A percentile compares a stretch with the other conserved stretches of the same genome.
Evolutionary conservation across 1,284 basidiomycete species (phyloP).

Genomic region (Irpex sp.): DNA sequence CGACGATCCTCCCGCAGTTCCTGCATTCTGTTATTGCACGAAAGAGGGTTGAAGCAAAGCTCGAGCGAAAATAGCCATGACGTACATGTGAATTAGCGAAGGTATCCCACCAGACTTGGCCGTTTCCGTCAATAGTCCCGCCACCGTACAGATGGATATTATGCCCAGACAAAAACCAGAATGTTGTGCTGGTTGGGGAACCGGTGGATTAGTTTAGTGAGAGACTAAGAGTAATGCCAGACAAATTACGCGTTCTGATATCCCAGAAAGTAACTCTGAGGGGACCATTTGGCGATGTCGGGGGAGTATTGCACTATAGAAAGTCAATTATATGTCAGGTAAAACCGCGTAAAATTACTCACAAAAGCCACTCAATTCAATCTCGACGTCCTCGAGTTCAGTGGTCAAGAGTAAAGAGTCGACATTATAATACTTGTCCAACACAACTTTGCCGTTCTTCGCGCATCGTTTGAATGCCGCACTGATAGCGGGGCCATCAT

Average conservation of each 20-base stretch:
- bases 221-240: not conserved
- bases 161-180: slow-evolving; percentile 44
- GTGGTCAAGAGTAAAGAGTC: slow-evolving; percentile 38
- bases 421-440: slow-evolving; percentile 37
- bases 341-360: not conserved
- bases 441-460: slow-evolving; percentile 26
- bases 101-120: slow-evolving; percentile 38
- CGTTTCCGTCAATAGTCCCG: slow-evolving; percentile 38
- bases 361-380: slow-evolving; percentile 36
- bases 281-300: slow-evolving; percentile 45
- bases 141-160: slow-evolving; percentile 42
- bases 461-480: slow-evolving; percentile 30
- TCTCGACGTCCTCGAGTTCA: slow-evolving; percentile 34
- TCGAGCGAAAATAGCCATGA: not conserved
- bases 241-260: slow-evolving; percentile 38
- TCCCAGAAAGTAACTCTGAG: slow-evolving; percentile 33
- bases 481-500: slow-evolving; percentile 33
- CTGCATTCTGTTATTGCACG: slow-evolving; percentile 21
- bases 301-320: slow-evolving; percentile 34
- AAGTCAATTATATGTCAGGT: not conserved
- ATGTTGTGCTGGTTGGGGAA: slow-evolving; percentile 33
- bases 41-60: not conserved
- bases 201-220: not conserved
- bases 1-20: slow-evolving; percentile 40
- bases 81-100: slow-evolving; percentile 22